Conservation (phyloP, 2,329 filamentous ascomycete species). For the Coniochaeta sp. region DNA sequence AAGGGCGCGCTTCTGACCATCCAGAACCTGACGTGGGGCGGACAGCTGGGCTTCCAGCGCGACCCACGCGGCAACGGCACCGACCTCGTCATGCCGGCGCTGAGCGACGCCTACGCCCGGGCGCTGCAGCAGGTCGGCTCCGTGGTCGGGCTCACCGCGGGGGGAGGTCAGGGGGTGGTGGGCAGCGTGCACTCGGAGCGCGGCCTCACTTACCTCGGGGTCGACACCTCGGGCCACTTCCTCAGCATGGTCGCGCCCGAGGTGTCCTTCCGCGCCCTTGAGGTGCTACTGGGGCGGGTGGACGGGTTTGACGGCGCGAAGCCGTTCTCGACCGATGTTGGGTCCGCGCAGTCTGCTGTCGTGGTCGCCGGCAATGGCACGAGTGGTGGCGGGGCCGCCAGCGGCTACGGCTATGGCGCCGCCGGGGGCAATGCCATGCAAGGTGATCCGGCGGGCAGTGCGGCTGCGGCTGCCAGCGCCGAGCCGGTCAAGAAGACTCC, state of each 20-base stretch:
- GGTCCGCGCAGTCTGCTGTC: neutral
- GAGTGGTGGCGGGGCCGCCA: neutral
- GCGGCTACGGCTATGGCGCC: too few species aligned
- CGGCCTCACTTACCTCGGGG: constrained; percentile 61
- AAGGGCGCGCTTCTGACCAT: constrained; percentile 63
- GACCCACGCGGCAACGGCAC: constrained; percentile 34
- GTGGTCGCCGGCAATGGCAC: neutral
- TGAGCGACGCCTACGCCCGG: constrained; percentile 59
- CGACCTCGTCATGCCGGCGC: neutral
- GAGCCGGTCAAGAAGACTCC: neutral
- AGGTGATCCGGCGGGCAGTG: too few species aligned
- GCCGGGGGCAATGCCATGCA: neutral
- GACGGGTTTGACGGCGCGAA: constrained; percentile 35
- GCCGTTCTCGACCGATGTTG: neutral
- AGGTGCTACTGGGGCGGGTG: constrained; percentile 67
- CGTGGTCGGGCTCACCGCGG: constrained; percentile 3
- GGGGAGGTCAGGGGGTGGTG: constrained; percentile 48
- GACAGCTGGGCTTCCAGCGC: constrained; percentile 58
- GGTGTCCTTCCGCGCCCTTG: constrained; percentile 61
- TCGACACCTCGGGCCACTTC: constrained; percentile 59
- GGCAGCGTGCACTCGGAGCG: constrained; percentile 65
- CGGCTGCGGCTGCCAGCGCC: too few species aligned
- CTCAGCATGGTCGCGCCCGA: constrained; percentile 58
- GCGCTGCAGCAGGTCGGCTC: constrained; percentile 35
- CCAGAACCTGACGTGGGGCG: constrained; percentile 75